Evolutionary conservation across 768 basidiomycete species (phyloP).

Genomic region (Pholiota conissans): DNA sequence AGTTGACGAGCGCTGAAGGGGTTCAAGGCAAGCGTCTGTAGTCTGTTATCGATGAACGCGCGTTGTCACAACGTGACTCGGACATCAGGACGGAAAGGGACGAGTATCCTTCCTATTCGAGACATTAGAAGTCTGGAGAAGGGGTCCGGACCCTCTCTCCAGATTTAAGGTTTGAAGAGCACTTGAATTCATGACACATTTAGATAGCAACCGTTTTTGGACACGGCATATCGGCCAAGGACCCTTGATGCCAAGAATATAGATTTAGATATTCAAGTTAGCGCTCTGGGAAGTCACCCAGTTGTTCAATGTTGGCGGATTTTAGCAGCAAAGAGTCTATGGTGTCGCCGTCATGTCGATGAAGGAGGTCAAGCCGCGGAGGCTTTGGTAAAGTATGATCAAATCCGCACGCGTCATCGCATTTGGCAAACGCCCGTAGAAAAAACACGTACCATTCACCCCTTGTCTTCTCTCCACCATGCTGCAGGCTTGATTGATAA

Average conservation of each 20-base stretch:
- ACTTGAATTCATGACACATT: no score
- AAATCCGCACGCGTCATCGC: not conserved
- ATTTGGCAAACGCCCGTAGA: no score
- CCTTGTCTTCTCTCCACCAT: no score
- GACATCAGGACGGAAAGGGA: no score
- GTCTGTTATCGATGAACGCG: no score
- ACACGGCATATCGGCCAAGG: not conserved
- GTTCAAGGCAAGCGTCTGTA: no score
- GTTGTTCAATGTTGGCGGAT: not conserved
- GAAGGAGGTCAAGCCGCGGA: not conserved
- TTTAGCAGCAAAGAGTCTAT: no score
- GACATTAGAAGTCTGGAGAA: conserved; percentile 1
- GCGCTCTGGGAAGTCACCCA: conserved; percentile 5
- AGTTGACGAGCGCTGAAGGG: no score
- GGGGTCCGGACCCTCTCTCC: conserved; percentile 2
- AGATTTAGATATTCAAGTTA: conserved; percentile 2
- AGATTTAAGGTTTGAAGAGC: not conserved
- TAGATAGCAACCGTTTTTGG: no score
- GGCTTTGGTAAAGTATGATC: not conserved
- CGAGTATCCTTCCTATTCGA: not conserved
- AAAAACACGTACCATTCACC: no score
- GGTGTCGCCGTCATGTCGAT: not conserved
- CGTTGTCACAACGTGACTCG: no score
- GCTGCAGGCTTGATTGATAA: no score
- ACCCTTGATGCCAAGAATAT: conserved; percentile 3